A percentile compares a stretch with the other conserved stretches of the same genome.
Conservation (phyloP, 192 early-diverging fungal species). For the Thoreauomyces humboldtii region DNA sequence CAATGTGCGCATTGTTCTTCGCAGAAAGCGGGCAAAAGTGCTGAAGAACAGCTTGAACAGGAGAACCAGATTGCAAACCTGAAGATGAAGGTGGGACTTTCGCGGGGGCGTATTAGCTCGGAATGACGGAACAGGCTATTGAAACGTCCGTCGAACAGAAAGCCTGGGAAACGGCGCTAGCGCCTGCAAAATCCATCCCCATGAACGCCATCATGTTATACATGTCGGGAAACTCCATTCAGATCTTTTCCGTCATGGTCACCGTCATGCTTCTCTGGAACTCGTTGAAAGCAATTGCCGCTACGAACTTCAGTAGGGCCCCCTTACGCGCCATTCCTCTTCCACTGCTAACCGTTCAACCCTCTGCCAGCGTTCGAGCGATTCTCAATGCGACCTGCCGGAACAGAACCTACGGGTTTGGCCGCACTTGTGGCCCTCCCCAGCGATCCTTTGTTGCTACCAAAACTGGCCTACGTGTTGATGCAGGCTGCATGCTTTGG, state of each 20-base stretch:
- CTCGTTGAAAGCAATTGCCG: constrained; percentile 72
- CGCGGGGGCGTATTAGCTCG: background rate
- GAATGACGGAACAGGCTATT: background rate
- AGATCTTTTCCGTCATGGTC: constrained; percentile 94
- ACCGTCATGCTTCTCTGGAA: constrained; percentile 94
- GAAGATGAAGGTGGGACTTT: constrained; percentile 44
- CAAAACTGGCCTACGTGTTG: constrained; percentile 81
- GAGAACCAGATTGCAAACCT: constrained; percentile 38
- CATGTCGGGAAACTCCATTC: constrained; percentile 96
- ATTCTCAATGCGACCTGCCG: constrained; percentile 56
- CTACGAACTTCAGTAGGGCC: constrained; percentile 41
- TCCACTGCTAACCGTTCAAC: background rate
- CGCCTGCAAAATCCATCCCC: constrained; percentile 85
- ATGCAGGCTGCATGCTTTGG: constrained; percentile 77
- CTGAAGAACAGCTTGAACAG: constrained; percentile 15
- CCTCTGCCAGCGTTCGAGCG: constrained; percentile 69
- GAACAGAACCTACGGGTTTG: constrained; percentile 37
- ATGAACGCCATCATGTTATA: constrained; percentile 99
- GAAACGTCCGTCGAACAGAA: no score
- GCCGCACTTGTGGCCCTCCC: constrained; percentile 15
- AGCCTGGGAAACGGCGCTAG: constrained; percentile 94
- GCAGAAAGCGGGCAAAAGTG: constrained; percentile 17
- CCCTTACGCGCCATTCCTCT: background rate
- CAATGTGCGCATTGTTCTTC: background rate
- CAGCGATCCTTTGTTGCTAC: constrained; percentile 61